phyloP scores from a whole-genome alignment of 768 basidiomycete genomes.

The Termitomyces eurrhizus region DNA sequence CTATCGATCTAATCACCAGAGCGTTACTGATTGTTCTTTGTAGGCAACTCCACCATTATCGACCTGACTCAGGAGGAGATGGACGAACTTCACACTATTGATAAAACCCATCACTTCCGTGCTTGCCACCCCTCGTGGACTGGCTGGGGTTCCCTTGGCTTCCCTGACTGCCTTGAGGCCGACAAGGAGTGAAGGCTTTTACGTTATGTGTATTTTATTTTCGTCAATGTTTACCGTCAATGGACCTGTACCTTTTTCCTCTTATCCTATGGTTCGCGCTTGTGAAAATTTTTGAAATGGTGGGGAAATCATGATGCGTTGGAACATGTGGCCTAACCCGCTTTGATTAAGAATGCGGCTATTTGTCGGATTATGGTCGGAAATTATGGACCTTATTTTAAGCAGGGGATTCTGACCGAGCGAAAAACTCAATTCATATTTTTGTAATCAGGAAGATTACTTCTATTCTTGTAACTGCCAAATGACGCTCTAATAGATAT shows the following conservation, averaged over 20 bases:
- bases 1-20: not conserved
- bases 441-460: too few relatives aligned
- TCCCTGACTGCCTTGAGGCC: slow-evolving; percentile 17
- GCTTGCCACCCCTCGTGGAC: slow-evolving; percentile 53
- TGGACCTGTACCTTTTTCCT: not conserved
- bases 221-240: not conserved
- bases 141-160: slow-evolving; percentile 17
- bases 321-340: not conserved
- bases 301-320: not conserved
- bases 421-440: too few relatives aligned
- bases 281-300: not conserved
- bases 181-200: slow-evolving; percentile 5
- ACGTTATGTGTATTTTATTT: not conserved
- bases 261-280: too few relatives aligned
- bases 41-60: slow-evolving; percentile 58
- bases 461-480: too few relatives aligned
- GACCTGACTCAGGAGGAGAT: slow-evolving; percentile 63
- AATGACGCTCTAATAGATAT: too few relatives aligned
- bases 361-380: not conserved
- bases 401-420: too few relatives aligned
- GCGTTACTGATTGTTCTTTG: not conserved
- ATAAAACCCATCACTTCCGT: slow-evolving; percentile 61
- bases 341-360: not conserved
- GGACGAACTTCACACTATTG: slow-evolving; percentile 49
- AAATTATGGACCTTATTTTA: too few relatives aligned